A percentile compares a stretch with the other conserved stretches of the same genome.
Conservation (phyloP, 2,329 filamentous ascomycete genomes). For the Nigrospora osmanthi region DNA sequence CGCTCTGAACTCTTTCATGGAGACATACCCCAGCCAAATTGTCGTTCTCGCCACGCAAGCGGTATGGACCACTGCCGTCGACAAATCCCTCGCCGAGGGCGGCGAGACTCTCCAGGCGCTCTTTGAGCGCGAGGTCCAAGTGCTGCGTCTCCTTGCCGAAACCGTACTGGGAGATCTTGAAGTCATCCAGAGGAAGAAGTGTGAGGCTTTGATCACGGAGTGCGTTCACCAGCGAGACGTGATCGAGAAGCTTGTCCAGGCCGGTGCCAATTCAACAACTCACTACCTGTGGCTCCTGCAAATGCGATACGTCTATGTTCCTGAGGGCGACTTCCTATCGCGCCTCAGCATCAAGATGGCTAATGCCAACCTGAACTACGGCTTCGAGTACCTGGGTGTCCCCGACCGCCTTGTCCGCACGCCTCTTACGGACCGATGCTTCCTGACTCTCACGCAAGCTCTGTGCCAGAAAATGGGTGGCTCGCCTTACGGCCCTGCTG, state of each 20-base stretch:
- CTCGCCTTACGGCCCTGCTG: slow-evolving; percentile 93
- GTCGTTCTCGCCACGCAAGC: slow-evolving; percentile 91
- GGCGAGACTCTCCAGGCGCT: slow-evolving; percentile 62
- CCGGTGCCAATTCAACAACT: slow-evolving; percentile 64
- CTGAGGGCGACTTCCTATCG: slow-evolving; percentile 73
- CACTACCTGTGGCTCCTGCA: slow-evolving; percentile 92
- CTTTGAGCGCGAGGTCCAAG: slow-evolving; percentile 74
- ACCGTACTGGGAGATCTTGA: slow-evolving; percentile 88
- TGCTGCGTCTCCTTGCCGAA: slow-evolving; percentile 77
- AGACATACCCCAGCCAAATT: slow-evolving; percentile 82
- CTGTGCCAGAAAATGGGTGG: slow-evolving; percentile 91
- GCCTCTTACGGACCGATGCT: slow-evolving; percentile 94
- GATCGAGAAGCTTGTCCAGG: slow-evolving; percentile 76
- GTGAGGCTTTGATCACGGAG: slow-evolving; percentile 96
- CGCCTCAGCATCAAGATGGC: slow-evolving; percentile 93
- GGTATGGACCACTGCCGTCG: slow-evolving; percentile 85
- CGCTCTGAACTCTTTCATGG: slow-evolving; percentile 73
- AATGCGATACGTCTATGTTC: slow-evolving; percentile 90
- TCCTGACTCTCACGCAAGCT: slow-evolving; percentile 93
- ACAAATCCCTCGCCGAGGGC: slow-evolving; percentile 65
- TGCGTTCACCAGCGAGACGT: slow-evolving; percentile 96
- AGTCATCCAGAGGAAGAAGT: slow-evolving; percentile 85
- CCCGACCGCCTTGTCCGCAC: slow-evolving; percentile 94
- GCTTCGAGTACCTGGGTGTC: slow-evolving; percentile 96
- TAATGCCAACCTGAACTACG: slow-evolving; percentile 90